Evolutionary conservation across 2,329 filamentous ascomycete species (phyloP), one percentile per base, ranked within the genome.

Genomic region (Curvularia spicifera): DNA sequence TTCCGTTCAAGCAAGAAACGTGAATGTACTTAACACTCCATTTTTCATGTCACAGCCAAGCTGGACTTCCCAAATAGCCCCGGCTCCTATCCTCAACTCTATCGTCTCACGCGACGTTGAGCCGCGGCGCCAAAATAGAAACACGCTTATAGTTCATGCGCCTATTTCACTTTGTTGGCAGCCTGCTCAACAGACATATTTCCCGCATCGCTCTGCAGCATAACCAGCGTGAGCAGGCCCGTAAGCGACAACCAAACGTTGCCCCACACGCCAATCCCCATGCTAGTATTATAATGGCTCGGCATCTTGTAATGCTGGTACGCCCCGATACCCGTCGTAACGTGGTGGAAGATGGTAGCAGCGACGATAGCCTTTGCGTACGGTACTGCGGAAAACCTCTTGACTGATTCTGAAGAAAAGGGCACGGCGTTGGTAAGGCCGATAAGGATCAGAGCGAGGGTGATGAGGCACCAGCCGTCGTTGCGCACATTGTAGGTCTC

Each of bases 391-490:
- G 56, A 52, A 5, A 49, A 47, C 39, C 37, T 51, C 2, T 52
- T 50, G 12, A 48, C 49, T 8, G 56, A 31, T n/a, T 56, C 31
- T 2, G 64, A 51, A 5, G 58, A 44, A 5, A 64, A 59, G 0
- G 67, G 66, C 5, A 70, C 61, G 22, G 68, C 66, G 43, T 65
- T 68, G 24, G 61, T 68, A 9, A 70, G 63, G 15, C 60, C 61
- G n/a, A 70, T 12, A 6, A 70, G 60, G 44, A 70, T 65, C 26
- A 69, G 48, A 15, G 66, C 65, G 13, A 70, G 68, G 7, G 68
- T 70, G 15, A 70, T 33, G n/a, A 70, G 65, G 44, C 66, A 70
- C 68, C 66, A 70, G 22, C 68, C 68, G 22, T 70, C 68, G 44
- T 61, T 69, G 52, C 62, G 63, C 20, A 70, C 53, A 42, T 68